Percentiles rank a stretch among this genome's conserved stretches.
Evolutionary conservation across 1,284 basidiomycete species (phyloP).

Genomic region (Melampsora larici-populina): DNA sequence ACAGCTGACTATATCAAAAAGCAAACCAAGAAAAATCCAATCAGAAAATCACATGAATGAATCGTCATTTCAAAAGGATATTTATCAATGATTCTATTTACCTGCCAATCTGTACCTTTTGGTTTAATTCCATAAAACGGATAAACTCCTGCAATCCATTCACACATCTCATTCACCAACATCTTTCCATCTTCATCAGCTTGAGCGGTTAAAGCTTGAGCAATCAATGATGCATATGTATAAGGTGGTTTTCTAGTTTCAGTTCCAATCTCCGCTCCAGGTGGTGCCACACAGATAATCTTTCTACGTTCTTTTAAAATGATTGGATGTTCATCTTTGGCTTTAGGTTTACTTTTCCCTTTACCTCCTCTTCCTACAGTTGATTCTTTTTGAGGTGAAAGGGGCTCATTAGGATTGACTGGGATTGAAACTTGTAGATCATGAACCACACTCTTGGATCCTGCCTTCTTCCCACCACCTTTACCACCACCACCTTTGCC

Average conservation of each 20-base stretch:
- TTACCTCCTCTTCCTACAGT: conserved; percentile 3
- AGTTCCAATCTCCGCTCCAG: conserved; percentile 37
- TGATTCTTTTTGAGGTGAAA: background rate
- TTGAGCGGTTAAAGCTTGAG: conserved; percentile 35
- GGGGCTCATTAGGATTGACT: background rate
- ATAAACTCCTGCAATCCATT: conserved; percentile 43
- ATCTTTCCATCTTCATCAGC: conserved; percentile 39
- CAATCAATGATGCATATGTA: conserved; percentile 37
- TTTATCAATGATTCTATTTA: background rate
- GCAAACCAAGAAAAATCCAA: background rate
- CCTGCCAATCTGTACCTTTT: conserved; percentile 42
- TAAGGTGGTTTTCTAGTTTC: conserved; percentile 34
- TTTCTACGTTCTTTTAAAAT: conserved; percentile 21
- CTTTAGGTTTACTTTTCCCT: conserved; percentile 14
- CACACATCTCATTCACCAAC: conserved; percentile 40
- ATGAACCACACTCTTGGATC: background rate
- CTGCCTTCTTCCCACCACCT: conserved; percentile 10
- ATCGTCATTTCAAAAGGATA: background rate
- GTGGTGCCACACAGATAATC: conserved; percentile 17
- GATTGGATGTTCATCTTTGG: background rate
- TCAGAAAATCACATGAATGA: background rate
- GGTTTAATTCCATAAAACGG: conserved; percentile 30
- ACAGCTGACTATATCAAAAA: conserved; percentile 31
- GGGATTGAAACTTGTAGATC: background rate
- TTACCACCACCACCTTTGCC: background rate